Percentiles rank a stretch among this genome's conserved stretches.
These are phyloP conservation scores for Termitomyces sp. DNA, from an alignment of 768 basidiomycete genomes.

Conservation along the genomic window DNA sequence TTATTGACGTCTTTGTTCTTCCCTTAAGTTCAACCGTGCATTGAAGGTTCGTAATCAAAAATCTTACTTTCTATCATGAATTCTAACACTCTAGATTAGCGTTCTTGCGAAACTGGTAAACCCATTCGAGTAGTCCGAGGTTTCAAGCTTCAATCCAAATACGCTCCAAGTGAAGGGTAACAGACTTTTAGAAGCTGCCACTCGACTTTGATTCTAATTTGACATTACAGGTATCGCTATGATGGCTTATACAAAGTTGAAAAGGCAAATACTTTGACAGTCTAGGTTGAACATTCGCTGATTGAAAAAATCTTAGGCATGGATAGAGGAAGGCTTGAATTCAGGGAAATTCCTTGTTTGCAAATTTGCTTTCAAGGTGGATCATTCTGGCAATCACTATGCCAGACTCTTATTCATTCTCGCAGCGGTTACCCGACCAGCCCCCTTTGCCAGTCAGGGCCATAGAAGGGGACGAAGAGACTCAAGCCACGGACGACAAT, in stretches of 20 bases:
- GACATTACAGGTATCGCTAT: slow-evolving; percentile 68
- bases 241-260: slow-evolving; percentile 85
- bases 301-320: slow-evolving; percentile 42
- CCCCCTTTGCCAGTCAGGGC: slow-evolving; percentile 41
- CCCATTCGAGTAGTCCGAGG: slow-evolving; percentile 89
- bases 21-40: slow-evolving; percentile 58
- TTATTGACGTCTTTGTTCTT: not conserved
- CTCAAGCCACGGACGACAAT: slow-evolving; percentile 10
- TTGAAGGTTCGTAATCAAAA: slow-evolving; percentile 44
- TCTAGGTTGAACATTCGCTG: not conserved
- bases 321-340: slow-evolving; percentile 73
- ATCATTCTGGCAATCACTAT: not conserved
- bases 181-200: not conserved
- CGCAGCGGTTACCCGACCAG: slow-evolving; percentile 55
- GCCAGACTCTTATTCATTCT: not conserved
- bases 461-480: slow-evolving; percentile 16
- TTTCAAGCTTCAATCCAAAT: slow-evolving; percentile 68
- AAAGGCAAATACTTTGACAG: slow-evolving; percentile 38
- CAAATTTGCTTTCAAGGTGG: slow-evolving; percentile 80
- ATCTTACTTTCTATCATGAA: not conserved
- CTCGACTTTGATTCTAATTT: not conserved
- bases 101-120: slow-evolving; percentile 74
- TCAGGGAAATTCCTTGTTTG: slow-evolving; percentile 74
- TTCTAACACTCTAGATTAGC: slow-evolving; percentile 33
- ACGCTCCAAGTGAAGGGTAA: slow-evolving; percentile 78